Evolutionary conservation across 2,329 filamentous ascomycete species (phyloP).

Genomic region (Claviceps pusilla): DNA sequence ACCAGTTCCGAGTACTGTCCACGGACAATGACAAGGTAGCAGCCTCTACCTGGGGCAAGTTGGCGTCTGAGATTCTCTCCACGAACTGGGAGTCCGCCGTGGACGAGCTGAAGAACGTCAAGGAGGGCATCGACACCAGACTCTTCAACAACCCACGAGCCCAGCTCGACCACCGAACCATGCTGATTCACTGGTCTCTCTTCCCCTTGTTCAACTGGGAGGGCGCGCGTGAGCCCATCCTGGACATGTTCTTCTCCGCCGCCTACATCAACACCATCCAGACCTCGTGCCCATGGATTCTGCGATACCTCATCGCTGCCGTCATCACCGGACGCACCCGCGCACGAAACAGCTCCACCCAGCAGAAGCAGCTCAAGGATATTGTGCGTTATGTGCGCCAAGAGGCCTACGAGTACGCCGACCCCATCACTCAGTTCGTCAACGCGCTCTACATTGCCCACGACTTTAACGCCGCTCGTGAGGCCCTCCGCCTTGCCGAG

Average conservation of each 20-base stretch:
- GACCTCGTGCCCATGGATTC: conserved; percentile 89
- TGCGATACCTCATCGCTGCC: conserved; percentile 83
- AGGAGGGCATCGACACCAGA: conserved; percentile 83
- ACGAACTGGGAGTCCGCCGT: conserved; percentile 90
- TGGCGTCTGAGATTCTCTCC: conserved; percentile 87
- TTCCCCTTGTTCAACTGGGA: conserved; percentile 99
- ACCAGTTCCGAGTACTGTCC: conserved; percentile 94
- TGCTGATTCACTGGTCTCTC: conserved; percentile 95
- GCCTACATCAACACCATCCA: conserved; percentile 99
- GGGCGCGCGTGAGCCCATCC: conserved; percentile 71
- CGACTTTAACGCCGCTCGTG: conserved; percentile 82
- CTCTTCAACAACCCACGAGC: conserved; percentile 93
- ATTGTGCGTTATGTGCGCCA: conserved; percentile 89
- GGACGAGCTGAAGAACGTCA: conserved; percentile 80
- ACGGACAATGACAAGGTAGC: conserved; percentile 97
- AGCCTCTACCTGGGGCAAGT: conserved; percentile 92
- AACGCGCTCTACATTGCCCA: conserved; percentile 82
- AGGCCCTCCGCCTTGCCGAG: conserved; percentile 78
- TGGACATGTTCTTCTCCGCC: conserved; percentile 93
- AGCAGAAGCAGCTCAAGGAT: conserved; percentile 98
- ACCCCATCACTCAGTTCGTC: conserved; percentile 92
- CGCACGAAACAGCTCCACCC: conserved; percentile 63
- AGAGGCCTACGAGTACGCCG: conserved; percentile 93
- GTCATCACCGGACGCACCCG: conserved; percentile 87
- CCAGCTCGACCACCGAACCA: conserved; percentile 90